Evolutionary conservation across 495 filamentous ascomycete genomes (phyloP), one percentile per base, ranked within the genome.

Genomic region (Aspergillus incahuasiensis): DNA sequence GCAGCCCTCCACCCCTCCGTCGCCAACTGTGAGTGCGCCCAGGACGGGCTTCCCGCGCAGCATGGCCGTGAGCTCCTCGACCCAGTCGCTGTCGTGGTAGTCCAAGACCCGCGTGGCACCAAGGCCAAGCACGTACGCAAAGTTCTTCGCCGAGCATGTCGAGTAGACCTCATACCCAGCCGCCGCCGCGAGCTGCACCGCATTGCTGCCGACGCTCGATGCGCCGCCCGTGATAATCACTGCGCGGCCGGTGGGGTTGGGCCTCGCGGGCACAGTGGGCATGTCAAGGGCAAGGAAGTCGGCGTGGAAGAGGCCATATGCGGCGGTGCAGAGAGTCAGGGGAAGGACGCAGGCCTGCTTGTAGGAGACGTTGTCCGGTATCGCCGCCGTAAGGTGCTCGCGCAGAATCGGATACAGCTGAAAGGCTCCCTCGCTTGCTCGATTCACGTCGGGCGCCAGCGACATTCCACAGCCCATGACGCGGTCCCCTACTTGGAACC

Each of bases 141-240:
- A 75, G 63, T 88, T 87, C 57, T 73, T 73, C 1, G 68, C 65
- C 1, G 76, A 79, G 0, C 80, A 71, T 0, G 82, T 85, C 0
- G 78, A 69, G 45, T 86, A 65, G 2, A 88, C 85, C 12, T 80
- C 75, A 22, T 79, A 78, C 2, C 86, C 86, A 0, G 85, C 74
- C 0, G 79, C 77, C 0, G 68, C 67, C 5, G 80, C 82, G 19
- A 86, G 76, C 62, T 88, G 86, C 52, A 87, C 84, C 0, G 79
- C 81, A 51, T 77, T 78, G 63, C 74, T 69, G 9, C 86, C 86
- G 6, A 87, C 80, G 28, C 78, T 80, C 2, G 74, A 73, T 5
- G 79, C 73, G 30, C 83, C 85, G 25, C 84, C 84, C 78, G 83
- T 87, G 49, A 86, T 63, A 1, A 86, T 62, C 0, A 88, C 41